Percentiles rank a stretch among this genome's conserved stretches.
phyloP scores from a whole-genome alignment of 2,329 filamentous ascomycete species.

The Akanthomyces uredinophilus region DNA sequence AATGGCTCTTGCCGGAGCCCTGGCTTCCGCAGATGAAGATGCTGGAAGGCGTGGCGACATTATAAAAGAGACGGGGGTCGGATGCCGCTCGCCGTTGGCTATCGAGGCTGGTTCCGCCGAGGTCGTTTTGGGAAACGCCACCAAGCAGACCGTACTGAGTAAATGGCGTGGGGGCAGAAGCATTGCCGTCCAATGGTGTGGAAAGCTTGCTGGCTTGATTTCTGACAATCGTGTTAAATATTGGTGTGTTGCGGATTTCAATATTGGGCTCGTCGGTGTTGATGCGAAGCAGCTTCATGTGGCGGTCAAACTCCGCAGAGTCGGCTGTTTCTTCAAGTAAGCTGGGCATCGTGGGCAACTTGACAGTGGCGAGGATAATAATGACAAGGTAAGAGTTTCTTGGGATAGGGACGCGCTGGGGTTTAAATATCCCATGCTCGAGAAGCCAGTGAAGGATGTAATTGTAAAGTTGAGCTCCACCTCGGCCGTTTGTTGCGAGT shows the following conservation, averaged over 20 bases:
- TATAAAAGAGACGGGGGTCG: constrained; percentile 37
- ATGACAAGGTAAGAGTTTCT: not conserved
- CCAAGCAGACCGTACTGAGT: constrained; percentile 24
- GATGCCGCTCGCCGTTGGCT: not conserved
- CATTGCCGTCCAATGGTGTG: constrained; percentile 12
- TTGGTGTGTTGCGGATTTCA: constrained; percentile 26
- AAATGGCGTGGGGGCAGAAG: constrained; percentile 24
- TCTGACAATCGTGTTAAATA: constrained; percentile 28
- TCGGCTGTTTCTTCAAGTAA: not conserved
- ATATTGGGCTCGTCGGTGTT: not conserved
- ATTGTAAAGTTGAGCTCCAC: not conserved
- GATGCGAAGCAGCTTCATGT: constrained; percentile 1
- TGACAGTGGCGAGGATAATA: not conserved
- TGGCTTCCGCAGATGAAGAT: constrained; percentile 61
- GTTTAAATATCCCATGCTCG: not conserved
- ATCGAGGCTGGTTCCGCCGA: not conserved
- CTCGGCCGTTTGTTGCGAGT: not conserved
- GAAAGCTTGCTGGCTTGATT: not conserved
- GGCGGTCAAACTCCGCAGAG: constrained; percentile 4
- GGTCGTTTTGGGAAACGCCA: not conserved
- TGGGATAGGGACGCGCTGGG: not conserved
- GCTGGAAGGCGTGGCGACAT: constrained; percentile 48
- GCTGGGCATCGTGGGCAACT: not conserved
- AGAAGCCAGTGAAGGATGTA: not conserved
- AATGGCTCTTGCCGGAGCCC: constrained; percentile 60